phyloP scores from a whole-genome alignment of 257 asterid genomes.

The Capsicum rhomboideum region DNA sequence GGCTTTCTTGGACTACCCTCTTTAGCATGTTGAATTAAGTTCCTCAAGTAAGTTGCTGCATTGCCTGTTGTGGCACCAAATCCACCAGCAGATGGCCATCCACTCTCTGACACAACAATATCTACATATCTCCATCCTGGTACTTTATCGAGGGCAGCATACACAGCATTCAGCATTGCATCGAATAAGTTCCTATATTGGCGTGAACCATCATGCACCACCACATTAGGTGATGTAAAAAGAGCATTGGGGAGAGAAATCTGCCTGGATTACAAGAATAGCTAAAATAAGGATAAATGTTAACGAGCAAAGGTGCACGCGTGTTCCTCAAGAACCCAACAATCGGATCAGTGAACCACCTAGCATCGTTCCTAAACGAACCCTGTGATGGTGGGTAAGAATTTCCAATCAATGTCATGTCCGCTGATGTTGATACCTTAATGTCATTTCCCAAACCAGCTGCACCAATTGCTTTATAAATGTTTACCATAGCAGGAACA shows the following conservation, averaged over 20 bases:
- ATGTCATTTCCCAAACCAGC: neutral
- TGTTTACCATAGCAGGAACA: neutral
- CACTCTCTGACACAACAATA: constrained; percentile 30
- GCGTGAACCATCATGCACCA: neutral
- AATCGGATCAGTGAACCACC: constrained; percentile 3
- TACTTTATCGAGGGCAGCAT: constrained; percentile 31
- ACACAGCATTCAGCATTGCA: constrained; percentile 12
- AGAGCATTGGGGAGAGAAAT: neutral
- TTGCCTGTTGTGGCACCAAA: neutral
- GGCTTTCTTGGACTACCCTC: neutral
- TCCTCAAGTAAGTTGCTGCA: neutral
- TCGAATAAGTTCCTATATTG: neutral
- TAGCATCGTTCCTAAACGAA: neutral
- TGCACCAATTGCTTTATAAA: constrained; percentile 1
- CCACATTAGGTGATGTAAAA: neutral
- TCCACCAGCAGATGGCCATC: neutral
- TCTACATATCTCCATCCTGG: constrained; percentile 14
- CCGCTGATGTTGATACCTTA: constrained; percentile 19
- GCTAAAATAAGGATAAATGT: constrained; percentile 11
- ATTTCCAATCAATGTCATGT: neutral
- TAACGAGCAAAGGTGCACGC: constrained; percentile 19
- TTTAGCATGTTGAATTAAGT: neutral
- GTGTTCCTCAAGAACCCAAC: constrained; percentile 5
- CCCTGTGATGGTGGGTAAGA: constrained; percentile 24
- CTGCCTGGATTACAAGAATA: neutral